Base-by-base conservation (phyloP, 768 basidiomycete genomes). In the Sporobolomyces roseus region DNA sequence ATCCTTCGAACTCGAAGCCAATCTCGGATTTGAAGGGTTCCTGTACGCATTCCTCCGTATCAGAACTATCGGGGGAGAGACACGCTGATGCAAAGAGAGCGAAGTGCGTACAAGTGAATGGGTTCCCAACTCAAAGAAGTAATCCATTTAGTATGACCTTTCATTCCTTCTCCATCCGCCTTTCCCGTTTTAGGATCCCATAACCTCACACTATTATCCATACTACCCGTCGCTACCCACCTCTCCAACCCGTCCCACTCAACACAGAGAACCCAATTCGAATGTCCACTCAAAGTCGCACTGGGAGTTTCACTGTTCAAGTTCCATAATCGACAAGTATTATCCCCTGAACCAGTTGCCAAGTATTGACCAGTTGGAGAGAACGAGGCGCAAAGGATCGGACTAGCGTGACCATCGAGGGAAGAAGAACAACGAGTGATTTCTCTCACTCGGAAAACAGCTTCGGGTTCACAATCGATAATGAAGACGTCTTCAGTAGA, bases 161-260 rank as follows among this genome's bases (percentile, higher is more conserved):
- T 89, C 73, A 98, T 80, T 0, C 90, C 90, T 62, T 93, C 89
- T 12, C 94, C 93, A 25, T 90, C 82, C 0, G 90, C 9, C 75
- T 91, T 91, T 32, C 96, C 93, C 0, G 88, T 88, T 77, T 88
- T 90, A 19, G 92, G 93, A 74, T 96, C 89, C 96, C 94, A 99
- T 66, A 98, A 79, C 58, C 92, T 82, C 30, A 89, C 90, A 75
- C 92, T 89, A 23, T 91, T 90, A 78, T 99, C 76, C 93, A 76
- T 97, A 88, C 93, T 93, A 2, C 96, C 96, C 5, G 90, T 92
- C 0, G 93, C 94, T 19, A 98, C 80, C 74, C 87, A 88, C 50
- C 92, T 81, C 77, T 97, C 93, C 82, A 90, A 84, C 0, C 90
- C 89, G 75, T 97, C 93, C 93, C 94, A 99, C 76, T 97, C 96